Conservation (phyloP, 2,329 filamentous ascomycete species). For the Exophiala spinifera region DNA sequence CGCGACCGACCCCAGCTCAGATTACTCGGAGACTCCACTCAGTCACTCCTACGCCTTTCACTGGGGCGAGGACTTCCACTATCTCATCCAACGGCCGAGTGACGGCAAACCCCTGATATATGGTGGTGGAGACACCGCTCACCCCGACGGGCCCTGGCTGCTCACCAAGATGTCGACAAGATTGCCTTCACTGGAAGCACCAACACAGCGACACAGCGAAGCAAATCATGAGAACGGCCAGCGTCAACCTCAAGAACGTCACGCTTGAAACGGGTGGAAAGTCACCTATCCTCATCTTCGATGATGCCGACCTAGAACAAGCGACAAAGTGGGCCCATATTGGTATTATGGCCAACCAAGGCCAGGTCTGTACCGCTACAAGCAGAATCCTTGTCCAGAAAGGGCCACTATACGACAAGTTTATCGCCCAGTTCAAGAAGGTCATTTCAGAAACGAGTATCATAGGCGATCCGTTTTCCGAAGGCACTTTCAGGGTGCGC, state of each 20-base stretch:
- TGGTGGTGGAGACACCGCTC: too few relatives aligned
- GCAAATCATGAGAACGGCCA: constrained; percentile 72
- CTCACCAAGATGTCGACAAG: constrained; percentile 69
- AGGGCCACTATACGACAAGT: constrained; percentile 47
- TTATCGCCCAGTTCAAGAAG: constrained; percentile 38
- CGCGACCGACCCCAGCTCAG: too few relatives aligned
- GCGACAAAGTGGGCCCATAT: constrained; percentile 48
- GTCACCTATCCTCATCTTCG: constrained; percentile 56
- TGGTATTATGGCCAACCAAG: constrained; percentile 58
- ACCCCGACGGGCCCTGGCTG: constrained; percentile 52
- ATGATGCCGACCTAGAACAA: constrained; percentile 58
- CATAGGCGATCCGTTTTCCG: constrained; percentile 43
- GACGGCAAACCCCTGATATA: too few relatives aligned
- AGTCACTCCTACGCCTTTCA: too few relatives aligned
- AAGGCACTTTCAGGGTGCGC: constrained; percentile 45
- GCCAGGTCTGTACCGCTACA: constrained; percentile 60
- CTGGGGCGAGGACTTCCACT: too few relatives aligned
- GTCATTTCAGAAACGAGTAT: constrained; percentile 36
- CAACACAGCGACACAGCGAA: constrained; percentile 65
- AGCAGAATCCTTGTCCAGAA: constrained; percentile 57
- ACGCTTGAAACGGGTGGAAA: constrained; percentile 62
- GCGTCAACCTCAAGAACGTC: constrained; percentile 61
- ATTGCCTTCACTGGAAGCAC: constrained; percentile 78
- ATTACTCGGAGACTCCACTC: too few relatives aligned
- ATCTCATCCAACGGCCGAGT: too few relatives aligned